Evolutionary conservation across 441 rosid species (phyloP).

Genomic region (Gossypium gossypioides): DNA sequence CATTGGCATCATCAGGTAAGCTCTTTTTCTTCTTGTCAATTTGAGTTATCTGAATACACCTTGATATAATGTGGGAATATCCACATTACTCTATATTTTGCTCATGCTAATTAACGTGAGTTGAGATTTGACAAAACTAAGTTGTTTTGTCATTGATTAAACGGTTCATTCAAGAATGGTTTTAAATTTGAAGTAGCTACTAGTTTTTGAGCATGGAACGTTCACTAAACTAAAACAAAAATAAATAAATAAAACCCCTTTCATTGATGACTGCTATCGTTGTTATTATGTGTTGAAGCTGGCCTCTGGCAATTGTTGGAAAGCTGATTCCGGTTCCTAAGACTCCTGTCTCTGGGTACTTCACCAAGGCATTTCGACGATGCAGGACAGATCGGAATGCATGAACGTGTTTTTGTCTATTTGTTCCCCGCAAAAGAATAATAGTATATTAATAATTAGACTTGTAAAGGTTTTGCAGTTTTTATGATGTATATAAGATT

Average conservation of each 20-base stretch:
- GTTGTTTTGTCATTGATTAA: background rate
- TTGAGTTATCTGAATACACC: background rate
- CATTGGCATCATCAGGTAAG: slow-evolving; percentile 67
- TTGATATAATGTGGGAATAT: background rate
- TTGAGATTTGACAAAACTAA: background rate
- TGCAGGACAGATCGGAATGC: slow-evolving; percentile 25
- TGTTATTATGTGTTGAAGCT: slow-evolving; percentile 31
- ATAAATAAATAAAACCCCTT: background rate
- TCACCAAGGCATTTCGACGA: slow-evolving; percentile 35
- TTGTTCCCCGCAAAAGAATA: background rate
- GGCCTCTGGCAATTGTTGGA: slow-evolving; percentile 85
- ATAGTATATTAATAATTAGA: background rate
- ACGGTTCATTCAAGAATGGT: background rate
- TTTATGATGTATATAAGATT: background rate
- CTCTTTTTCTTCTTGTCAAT: background rate
- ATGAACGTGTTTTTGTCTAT: background rate
- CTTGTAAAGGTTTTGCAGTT: background rate
- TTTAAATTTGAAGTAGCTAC: background rate
- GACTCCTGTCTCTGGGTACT: slow-evolving; percentile 50
- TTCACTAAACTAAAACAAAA: background rate
- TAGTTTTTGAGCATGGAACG: background rate
- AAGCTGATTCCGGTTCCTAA: slow-evolving; percentile 71
- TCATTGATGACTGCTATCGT: background rate
- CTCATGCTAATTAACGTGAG: background rate
- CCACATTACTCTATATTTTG: background rate